Evolutionary conservation across 2,329 filamentous ascomycete genomes (phyloP).

Genomic region (Pezicula radicicola): DNA sequence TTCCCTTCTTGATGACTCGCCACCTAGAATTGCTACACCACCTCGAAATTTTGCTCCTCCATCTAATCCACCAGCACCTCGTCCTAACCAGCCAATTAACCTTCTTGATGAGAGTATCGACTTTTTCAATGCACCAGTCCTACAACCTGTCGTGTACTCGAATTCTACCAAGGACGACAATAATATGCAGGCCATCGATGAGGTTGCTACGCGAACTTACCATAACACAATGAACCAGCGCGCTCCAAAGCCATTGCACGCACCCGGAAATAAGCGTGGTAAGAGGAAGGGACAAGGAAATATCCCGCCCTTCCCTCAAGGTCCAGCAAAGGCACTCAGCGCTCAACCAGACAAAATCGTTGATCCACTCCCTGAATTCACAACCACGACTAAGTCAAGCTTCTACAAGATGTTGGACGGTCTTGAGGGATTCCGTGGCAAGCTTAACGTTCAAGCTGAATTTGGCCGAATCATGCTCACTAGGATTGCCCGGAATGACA

Average conservation of each 20-base stretch:
- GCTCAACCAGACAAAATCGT: neutral
- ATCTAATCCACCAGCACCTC: neutral
- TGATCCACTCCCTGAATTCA: constrained; percentile 18
- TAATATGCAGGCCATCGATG: constrained; percentile 7
- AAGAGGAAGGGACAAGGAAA: neutral
- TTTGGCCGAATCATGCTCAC: constrained; percentile 25
- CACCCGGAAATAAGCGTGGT: neutral
- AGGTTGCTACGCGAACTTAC: constrained; percentile 14
- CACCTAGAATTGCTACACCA: neutral
- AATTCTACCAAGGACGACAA: neutral
- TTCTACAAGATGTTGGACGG: constrained; percentile 17
- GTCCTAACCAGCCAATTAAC: neutral
- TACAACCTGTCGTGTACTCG: neutral
- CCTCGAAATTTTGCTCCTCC: neutral
- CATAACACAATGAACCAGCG: constrained; percentile 24
- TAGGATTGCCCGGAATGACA: constrained; percentile 6
- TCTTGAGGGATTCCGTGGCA: constrained; percentile 20
- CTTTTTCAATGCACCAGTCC: neutral
- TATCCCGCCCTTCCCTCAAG: neutral
- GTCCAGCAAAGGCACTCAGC: neutral
- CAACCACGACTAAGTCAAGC: constrained; percentile 8
- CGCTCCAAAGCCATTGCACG: constrained; percentile 6
- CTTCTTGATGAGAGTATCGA: neutral
- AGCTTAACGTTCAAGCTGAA: constrained; percentile 18
- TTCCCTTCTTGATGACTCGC: neutral